A percentile compares a stretch with the other conserved stretches of the same genome.
phyloP scores from a whole-genome alignment of 164 flowering plant genomes.

The Kingdonia uniflora region DNA sequence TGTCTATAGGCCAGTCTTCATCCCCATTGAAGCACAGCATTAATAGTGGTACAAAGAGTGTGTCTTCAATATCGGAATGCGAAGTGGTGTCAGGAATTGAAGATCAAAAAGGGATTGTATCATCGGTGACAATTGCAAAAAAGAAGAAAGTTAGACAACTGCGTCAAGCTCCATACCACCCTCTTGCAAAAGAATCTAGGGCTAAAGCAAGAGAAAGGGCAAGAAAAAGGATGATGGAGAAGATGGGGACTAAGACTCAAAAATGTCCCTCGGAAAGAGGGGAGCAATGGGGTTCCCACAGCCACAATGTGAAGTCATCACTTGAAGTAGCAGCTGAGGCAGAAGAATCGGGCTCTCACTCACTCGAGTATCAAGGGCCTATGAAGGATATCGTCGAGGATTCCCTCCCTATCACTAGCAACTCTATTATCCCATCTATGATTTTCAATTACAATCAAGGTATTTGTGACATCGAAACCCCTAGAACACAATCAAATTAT shows the following conservation, averaged over 20 bases:
- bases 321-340: constrained; percentile 15
- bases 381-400: neutral
- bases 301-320: constrained; percentile 15
- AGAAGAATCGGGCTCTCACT: constrained; percentile 10
- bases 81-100: constrained; percentile 30
- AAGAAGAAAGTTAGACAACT: constrained; percentile 12
- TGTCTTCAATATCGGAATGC: constrained; percentile 31
- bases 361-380: constrained; percentile 1
- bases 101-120: constrained; percentile 3
- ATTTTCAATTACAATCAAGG: neutral
- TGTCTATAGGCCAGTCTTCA: constrained; percentile 9
- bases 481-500: neutral
- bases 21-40: neutral
- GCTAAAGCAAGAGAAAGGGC: constrained; percentile 52
- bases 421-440: neutral
- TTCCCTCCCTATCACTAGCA: constrained; percentile 3
- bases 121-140: neutral
- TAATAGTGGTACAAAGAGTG: constrained; percentile 6
- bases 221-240: constrained; percentile 39
- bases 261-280: constrained; percentile 11
- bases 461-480: neutral
- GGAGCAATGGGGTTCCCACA: constrained; percentile 21
- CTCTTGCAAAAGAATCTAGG: constrained; percentile 28
- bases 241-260: constrained; percentile 12
- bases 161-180: constrained; percentile 14